Conservation (phyloP, 2,329 filamentous ascomycete genomes). For the Bipolaris victoriae region DNA sequence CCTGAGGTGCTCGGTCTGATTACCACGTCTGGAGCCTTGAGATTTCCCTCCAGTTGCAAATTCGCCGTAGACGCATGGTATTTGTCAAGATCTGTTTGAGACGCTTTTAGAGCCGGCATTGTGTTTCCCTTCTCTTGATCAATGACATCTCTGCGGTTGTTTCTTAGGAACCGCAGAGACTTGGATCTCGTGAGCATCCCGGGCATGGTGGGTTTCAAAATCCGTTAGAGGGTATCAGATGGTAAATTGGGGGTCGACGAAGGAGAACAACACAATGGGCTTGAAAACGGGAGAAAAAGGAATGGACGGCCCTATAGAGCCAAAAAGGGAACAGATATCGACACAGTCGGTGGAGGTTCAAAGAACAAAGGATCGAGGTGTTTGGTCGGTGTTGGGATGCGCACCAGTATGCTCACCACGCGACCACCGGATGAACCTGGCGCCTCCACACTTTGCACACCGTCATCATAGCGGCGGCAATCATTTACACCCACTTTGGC, state of each 20-base stretch:
- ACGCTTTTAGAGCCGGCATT: constrained; percentile 32
- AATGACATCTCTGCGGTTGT: constrained; percentile 37
- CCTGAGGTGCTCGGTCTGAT: constrained; percentile 45
- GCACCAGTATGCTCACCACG: constrained; percentile 27
- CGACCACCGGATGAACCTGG: constrained; percentile 32
- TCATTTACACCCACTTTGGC: constrained; percentile 35
- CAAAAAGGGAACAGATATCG: constrained; percentile 32
- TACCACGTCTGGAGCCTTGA: constrained; percentile 40
- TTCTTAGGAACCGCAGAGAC: constrained; percentile 46
- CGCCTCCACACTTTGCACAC: constrained; percentile 31
- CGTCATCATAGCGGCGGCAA: constrained; percentile 36
- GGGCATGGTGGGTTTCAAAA: constrained; percentile 47
- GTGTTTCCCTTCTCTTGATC: constrained; percentile 35
- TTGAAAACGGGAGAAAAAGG: constrained; percentile 34
- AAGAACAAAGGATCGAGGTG: constrained; percentile 25
- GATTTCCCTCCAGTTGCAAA: constrained; percentile 30
- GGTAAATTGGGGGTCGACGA: constrained; percentile 30
- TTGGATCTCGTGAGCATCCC: constrained; percentile 48
- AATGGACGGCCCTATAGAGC: constrained; percentile 51
- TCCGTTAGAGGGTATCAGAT: constrained; percentile 43
- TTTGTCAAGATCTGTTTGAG: constrained; percentile 39
- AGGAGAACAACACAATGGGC: constrained; percentile 25
- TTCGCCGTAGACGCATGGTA: constrained; percentile 40
- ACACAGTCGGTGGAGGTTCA: constrained; percentile 26
- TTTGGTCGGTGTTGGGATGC: constrained; percentile 22